Percentiles rank a stretch among this genome's conserved stretches.
These are phyloP conservation scores for Penicillium roqueforti DNA, from an alignment of 495 filamentous ascomycete genomes.

Conservation along the genomic window DNA sequence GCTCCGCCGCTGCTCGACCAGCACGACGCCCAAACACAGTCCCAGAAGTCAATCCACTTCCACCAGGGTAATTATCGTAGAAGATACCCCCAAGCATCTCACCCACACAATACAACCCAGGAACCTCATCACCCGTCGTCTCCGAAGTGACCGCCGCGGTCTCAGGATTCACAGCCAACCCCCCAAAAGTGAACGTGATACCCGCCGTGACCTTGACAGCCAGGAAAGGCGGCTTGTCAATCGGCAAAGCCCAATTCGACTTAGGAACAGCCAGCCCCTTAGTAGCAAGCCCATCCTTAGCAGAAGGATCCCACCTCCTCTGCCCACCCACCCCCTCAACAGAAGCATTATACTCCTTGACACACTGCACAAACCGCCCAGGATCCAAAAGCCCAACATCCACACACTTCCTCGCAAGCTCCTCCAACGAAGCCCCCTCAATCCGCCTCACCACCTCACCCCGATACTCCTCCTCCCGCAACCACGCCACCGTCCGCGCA, in stretches of 20 bases:
- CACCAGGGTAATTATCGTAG: slow-evolving; percentile 57
- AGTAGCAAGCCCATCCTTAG: slow-evolving; percentile 55
- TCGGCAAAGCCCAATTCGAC: slow-evolving; percentile 59
- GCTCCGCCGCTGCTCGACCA: slow-evolving; percentile 37
- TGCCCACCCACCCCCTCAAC: slow-evolving; percentile 36
- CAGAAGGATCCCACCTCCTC: slow-evolving; percentile 52
- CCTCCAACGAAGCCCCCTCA: slow-evolving; percentile 42
- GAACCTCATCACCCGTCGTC: slow-evolving; percentile 38
- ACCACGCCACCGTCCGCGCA: slow-evolving; percentile 37
- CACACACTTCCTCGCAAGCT: slow-evolving; percentile 47
- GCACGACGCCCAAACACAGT: slow-evolving; percentile 54
- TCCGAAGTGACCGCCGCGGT: slow-evolving; percentile 45
- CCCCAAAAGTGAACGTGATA: slow-evolving; percentile 65
- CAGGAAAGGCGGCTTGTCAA: slow-evolving; percentile 52
- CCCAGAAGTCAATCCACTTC: slow-evolving; percentile 55
- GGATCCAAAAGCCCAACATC: slow-evolving; percentile 39
- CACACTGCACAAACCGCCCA: slow-evolving; percentile 41
- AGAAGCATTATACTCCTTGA: slow-evolving; percentile 52
- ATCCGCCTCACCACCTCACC: slow-evolving; percentile 51
- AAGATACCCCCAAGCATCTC: slow-evolving; percentile 62
- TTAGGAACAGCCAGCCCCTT: slow-evolving; percentile 44
- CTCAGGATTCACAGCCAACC: slow-evolving; percentile 44
- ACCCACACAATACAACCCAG: slow-evolving; percentile 52
- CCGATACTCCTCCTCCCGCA: slow-evolving; percentile 56
- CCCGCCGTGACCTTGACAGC: slow-evolving; percentile 57